Evolutionary conservation across 1,139 yeast genomes (phyloP).

Genomic region (Wickerhamiella pararugosa): DNA sequence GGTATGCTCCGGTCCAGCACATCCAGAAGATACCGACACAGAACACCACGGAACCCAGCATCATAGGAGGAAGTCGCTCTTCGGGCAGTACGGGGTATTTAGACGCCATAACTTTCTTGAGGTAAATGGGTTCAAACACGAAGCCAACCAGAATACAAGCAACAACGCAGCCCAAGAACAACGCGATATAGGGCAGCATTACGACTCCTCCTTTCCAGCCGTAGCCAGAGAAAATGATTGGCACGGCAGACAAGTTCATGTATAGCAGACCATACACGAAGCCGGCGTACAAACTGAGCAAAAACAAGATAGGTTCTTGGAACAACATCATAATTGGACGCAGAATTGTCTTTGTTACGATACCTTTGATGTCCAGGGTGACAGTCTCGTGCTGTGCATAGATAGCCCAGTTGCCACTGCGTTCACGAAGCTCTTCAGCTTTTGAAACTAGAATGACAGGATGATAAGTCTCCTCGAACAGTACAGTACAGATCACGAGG

Average conservation of each 20-base stretch:
- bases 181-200: conserved; percentile 36
- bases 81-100: conserved; percentile 51
- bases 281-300: conserved; percentile 59
- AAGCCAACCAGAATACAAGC: conserved; percentile 24
- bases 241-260: conserved; percentile 61
- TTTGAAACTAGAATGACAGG: conserved; percentile 28
- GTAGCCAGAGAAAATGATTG: conserved; percentile 52
- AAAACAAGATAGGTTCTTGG: conserved; percentile 57
- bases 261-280: conserved; percentile 74
- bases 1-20: conserved; percentile 72
- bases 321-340: conserved; percentile 58
- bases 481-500: conserved; percentile 22
- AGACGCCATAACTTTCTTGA: conserved; percentile 20
- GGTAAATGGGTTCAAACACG: conserved; percentile 19
- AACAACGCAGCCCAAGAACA: conserved; percentile 33
- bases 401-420: conserved; percentile 55
- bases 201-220: conserved; percentile 24
- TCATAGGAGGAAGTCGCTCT: conserved; percentile 60
- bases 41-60: conserved; percentile 51
- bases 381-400: conserved; percentile 72
- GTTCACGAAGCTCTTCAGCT: conserved; percentile 34
- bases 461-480: conserved; percentile 34
- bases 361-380: conserved; percentile 42
- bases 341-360: conserved; percentile 49
- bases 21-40: conserved; percentile 73